A percentile compares a stretch with the other conserved stretches of the same genome.
Evolutionary conservation across 2,329 filamentous ascomycete species (phyloP).

Genomic region (Furcasterigmium sp.): DNA sequence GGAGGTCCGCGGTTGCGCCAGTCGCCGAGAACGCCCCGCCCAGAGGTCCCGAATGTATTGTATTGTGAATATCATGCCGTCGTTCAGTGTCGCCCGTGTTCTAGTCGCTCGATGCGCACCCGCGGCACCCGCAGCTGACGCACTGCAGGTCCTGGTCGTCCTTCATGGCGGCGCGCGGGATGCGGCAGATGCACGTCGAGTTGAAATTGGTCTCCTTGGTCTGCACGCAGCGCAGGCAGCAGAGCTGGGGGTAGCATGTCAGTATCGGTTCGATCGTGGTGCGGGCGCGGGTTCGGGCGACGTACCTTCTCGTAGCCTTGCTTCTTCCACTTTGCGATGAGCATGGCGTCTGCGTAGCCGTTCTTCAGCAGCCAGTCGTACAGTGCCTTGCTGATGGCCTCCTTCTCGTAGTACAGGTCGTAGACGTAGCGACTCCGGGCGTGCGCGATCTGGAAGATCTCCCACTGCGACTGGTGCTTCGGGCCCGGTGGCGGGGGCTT

Average conservation of each 20-base stretch:
- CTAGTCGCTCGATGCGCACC: constrained; percentile 81
- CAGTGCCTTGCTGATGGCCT: constrained; percentile 84
- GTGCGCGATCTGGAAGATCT: constrained; percentile 95
- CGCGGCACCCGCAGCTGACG: constrained; percentile 89
- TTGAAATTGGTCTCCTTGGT: constrained; percentile 99
- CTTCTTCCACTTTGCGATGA: constrained; percentile 99
- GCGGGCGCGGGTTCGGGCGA: too few species aligned
- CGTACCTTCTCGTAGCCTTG: constrained; percentile 93
- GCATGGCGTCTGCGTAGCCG: constrained; percentile 85
- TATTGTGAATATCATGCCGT: not conserved
- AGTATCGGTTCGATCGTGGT: too few species aligned
- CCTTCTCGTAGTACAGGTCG: constrained; percentile 96
- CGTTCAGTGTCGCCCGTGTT: not conserved
- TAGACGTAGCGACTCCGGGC: constrained; percentile 91
- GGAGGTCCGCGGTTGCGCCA: constrained; percentile 3
- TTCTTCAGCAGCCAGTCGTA: constrained; percentile 99
- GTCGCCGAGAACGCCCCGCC: constrained; percentile 2
- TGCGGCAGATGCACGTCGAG: constrained; percentile 93
- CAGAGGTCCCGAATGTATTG: not conserved
- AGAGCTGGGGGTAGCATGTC: constrained; percentile 54
- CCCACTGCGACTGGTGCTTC: constrained; percentile 91
- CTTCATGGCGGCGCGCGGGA: constrained; percentile 84
- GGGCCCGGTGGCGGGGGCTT: constrained; percentile 72
- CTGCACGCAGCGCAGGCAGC: constrained; percentile 92
- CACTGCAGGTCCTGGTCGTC: constrained; percentile 89